These are phyloP conservation scores for Rutstroemia sydowiana DNA, from an alignment of 2,329 filamentous ascomycete species.

Conservation along the genomic window DNA sequence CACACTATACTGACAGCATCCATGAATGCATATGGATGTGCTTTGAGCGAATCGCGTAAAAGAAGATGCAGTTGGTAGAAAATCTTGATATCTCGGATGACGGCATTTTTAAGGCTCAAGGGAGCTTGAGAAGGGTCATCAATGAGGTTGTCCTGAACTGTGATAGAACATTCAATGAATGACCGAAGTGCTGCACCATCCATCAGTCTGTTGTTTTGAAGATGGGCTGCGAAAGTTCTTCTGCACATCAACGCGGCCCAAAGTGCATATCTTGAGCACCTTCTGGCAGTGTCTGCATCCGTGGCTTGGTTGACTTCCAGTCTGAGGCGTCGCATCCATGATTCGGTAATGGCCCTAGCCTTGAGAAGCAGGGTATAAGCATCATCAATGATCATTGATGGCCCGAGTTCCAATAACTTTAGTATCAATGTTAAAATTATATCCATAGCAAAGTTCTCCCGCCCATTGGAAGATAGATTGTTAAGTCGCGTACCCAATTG, in stretches of 20 bases:
- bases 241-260: conserved; percentile 50
- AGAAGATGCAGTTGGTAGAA: conserved; percentile 31
- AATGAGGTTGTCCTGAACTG: conserved; percentile 41
- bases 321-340: conserved; percentile 44
- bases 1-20: conserved; percentile 36
- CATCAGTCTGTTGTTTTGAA: not conserved
- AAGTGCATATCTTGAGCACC: conserved; percentile 40
- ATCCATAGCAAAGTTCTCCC: conserved; percentile 52
- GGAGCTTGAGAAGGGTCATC: conserved; percentile 33
- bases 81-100: conserved; percentile 42
- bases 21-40: conserved; percentile 26
- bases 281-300: conserved; percentile 34
- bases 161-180: conserved; percentile 36
- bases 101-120: conserved; percentile 30
- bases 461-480: conserved; percentile 46
- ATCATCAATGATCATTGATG: not conserved
- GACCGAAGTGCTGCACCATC: conserved; percentile 15
- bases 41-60: conserved; percentile 32
- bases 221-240: conserved; percentile 34
- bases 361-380: conserved; percentile 31
- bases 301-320: conserved; percentile 35
- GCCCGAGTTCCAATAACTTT: conserved; percentile 28
- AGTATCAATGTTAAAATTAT: conserved; percentile 45
- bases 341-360: conserved; percentile 37
- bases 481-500: conserved; percentile 41